Base-by-base conservation (phyloP, 2,329 filamentous ascomycete species). In the Phialophora macrospora region DNA sequence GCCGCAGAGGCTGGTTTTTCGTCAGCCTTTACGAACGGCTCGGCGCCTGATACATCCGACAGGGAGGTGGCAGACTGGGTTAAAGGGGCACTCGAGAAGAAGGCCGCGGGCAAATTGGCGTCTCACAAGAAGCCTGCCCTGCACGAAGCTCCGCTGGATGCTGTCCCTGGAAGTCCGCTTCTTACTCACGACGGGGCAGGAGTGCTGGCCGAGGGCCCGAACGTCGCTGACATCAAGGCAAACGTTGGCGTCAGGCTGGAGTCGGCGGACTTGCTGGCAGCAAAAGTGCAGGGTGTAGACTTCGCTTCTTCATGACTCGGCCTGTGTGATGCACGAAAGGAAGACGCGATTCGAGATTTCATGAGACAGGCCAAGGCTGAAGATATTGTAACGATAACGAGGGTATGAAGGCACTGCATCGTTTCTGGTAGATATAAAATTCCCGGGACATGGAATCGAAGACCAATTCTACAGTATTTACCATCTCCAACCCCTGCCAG, bases 51-150 rank as follows among this genome's bases (percentile, higher is more conserved):
- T 54, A 85, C 88, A 4, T 86, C 89, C 60, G 94, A 99, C 72
- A 80, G 84, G 44, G 93, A 98, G 75, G 92, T 98, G 4, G 91
- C 92, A 0, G 84, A 87, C 30, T 99, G 95, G 95, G 94, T 97
- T 1, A 84, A 83, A 46, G 81, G 80, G 6, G 90, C 91, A 20
- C 78, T 98, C 49, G 87, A 90, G 69, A 85, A 85, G 73, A 88
- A 88, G 73, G 83, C 81, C 68, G 84, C 82, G 1, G 90, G 87
- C 17, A 80, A 80, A 54, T 85, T 80, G 75, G 82, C 81, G 4
- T 82, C 81, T 56, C 76, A 79, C 17, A 82, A 83, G 56, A 91
- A 90, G 74, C 95, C 95, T 17, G 93, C 95, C 2, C 79, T 98
- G 68, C 95, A 98, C 76, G 89, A 92, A 4, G 94, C 91, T 26